Evolutionary conservation across 2,329 filamentous ascomycete genomes (phyloP).

Genomic region (Xenoacremonium recifei): DNA sequence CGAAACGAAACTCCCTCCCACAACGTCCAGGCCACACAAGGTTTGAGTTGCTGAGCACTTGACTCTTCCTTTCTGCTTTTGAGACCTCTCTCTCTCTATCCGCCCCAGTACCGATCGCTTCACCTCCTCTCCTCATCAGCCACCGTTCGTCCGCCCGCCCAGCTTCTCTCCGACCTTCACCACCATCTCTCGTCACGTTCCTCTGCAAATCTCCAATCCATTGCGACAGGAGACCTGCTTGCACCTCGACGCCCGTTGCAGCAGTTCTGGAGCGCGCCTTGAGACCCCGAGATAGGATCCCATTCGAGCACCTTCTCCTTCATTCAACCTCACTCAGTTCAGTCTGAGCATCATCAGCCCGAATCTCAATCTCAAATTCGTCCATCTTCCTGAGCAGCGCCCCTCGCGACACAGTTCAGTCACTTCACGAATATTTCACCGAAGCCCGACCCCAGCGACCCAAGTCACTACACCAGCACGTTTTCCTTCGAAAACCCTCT

Average conservation of each 20-base stretch:
- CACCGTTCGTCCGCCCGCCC: constrained; percentile 33
- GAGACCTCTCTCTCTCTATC: constrained; percentile 34
- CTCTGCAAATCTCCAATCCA: too few relatives aligned
- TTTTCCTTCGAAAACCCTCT: constrained; percentile 86
- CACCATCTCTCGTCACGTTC: too few relatives aligned
- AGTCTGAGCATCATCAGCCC: too few relatives aligned
- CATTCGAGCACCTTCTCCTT: constrained; percentile 27
- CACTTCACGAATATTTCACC: constrained; percentile 41
- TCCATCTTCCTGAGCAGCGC: constrained; percentile 32
- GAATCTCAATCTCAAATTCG: too few relatives aligned
- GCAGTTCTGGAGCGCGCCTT: constrained; percentile 31
- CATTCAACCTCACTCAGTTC: constrained; percentile 30
- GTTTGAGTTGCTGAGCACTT: constrained; percentile 39
- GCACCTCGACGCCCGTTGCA: constrained; percentile 25
- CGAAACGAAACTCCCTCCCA: not conserved
- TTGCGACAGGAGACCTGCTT: constrained; percentile 28
- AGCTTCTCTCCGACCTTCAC: constrained; percentile 28
- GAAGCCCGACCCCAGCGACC: constrained; percentile 41
- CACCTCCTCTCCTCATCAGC: constrained; percentile 33
- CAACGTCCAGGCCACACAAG: constrained; percentile 18
- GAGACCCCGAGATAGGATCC: constrained; percentile 28
- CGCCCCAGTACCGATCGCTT: constrained; percentile 38
- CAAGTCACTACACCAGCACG: constrained; percentile 76
- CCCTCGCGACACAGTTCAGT: constrained; percentile 34
- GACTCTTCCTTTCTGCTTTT: constrained; percentile 38